Conservation (phyloP, 768 basidiomycete species). For the Tylopilus cervinicoccineus region DNA sequence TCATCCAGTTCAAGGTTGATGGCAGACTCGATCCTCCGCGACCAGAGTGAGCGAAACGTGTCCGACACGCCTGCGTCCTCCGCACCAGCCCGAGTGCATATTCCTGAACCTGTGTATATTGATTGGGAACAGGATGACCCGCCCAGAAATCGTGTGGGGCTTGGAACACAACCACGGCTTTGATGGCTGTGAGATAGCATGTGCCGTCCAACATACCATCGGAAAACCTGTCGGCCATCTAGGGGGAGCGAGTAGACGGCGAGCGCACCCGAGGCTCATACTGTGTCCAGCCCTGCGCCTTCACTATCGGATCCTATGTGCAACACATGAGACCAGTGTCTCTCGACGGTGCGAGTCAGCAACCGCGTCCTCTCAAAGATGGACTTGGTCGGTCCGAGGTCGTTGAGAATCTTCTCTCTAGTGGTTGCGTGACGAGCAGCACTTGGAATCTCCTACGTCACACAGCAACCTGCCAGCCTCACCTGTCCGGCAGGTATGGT, state of each 20-base stretch:
- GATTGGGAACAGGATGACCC: slow-evolving; percentile 17
- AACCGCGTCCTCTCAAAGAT: neutral
- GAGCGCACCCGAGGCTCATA: neutral
- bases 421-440: neutral
- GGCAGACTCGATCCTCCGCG: neutral
- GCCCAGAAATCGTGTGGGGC: slow-evolving; percentile 46
- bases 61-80: neutral
- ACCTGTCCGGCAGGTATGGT: too few species aligned
- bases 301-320: neutral
- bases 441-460: too few species aligned
- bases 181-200: neutral
- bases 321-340: neutral
- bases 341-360: neutral
- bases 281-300: neutral
- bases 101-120: neutral
- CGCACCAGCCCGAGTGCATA: too few species aligned
- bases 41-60: too few species aligned
- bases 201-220: neutral
- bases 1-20: neutral
- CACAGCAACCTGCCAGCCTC: too few species aligned
- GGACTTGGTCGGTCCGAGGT: neutral
- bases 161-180: slow-evolving; percentile 33
- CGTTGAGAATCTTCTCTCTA: neutral
- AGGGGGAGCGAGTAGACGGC: neutral
- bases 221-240: neutral